Evolutionary conservation across 345 rosid genomes (phyloP).

Genomic region (Draba incana): DNA sequence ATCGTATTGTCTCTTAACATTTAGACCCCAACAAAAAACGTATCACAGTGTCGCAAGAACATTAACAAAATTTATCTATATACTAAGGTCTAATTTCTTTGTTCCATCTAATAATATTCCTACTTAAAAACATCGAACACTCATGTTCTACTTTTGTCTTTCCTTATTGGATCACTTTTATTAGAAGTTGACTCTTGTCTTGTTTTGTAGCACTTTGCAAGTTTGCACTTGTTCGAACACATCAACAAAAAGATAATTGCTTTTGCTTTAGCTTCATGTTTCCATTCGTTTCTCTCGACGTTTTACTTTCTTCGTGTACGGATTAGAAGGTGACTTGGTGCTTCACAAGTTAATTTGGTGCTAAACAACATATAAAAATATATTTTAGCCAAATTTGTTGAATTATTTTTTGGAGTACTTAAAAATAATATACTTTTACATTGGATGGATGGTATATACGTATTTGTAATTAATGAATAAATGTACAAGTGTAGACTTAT

Average conservation of each 20-base stretch:
- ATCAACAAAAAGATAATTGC: conserved; percentile 10
- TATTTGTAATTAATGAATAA: too few relatives aligned
- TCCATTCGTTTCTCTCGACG: conserved; percentile 2
- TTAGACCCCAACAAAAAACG: too few relatives aligned
- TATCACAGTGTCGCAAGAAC: too few relatives aligned
- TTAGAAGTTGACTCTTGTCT: conserved; percentile 23
- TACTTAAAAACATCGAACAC: not conserved
- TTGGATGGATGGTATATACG: too few relatives aligned
- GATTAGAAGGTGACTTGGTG: conserved; percentile 16
- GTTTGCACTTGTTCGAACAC: conserved; percentile 1
- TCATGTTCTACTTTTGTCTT: conserved; percentile 9
- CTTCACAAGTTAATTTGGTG: conserved; percentile 1
- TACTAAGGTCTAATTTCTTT: too few relatives aligned
- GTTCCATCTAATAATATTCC: not conserved
- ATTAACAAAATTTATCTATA: too few relatives aligned
- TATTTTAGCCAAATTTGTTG: not conserved
- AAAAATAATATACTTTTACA: not conserved
- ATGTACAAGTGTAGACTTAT: too few relatives aligned
- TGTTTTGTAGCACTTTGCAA: conserved; percentile 26
- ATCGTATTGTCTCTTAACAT: too few relatives aligned
- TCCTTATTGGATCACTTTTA: conserved; percentile 5
- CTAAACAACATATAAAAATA: not conserved
- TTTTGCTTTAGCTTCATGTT: conserved; percentile 20
- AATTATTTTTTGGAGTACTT: not conserved
- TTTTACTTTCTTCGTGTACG: not conserved